Conservation (phyloP, 257 asterid species). For the Penstemon barbatus region DNA sequence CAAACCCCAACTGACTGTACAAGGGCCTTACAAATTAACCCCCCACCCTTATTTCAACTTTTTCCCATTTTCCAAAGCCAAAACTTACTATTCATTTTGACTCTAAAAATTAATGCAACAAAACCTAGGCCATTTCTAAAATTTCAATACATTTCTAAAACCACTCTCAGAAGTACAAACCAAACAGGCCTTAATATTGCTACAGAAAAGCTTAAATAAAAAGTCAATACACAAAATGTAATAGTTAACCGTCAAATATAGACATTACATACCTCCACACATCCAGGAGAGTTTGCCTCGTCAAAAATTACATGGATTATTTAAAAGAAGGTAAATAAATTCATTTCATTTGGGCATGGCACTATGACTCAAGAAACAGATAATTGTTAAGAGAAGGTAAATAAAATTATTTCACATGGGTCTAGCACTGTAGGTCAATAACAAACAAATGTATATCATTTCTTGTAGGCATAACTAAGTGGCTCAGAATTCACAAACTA, state of each 20-base stretch:
- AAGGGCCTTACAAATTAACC: too few relatives aligned
- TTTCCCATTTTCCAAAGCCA: too few relatives aligned
- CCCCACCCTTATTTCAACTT: too few relatives aligned
- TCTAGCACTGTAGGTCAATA: neutral
- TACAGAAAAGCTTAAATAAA: neutral
- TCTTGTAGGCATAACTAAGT: neutral
- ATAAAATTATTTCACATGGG: neutral
- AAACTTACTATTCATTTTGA: too few relatives aligned
- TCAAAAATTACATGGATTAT: constrained; percentile 11
- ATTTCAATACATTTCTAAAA: neutral
- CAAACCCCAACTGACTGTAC: too few relatives aligned
- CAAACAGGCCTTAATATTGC: neutral
- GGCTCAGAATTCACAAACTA: constrained; percentile 8
- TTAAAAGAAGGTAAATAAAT: too few relatives aligned
- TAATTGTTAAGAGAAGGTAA: neutral
- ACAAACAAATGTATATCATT: neutral
- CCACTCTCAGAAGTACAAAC: too few relatives aligned
- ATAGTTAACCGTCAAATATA: neutral
- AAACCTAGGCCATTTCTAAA: neutral
- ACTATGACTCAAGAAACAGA: neutral
- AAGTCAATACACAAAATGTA: neutral
- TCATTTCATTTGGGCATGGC: constrained; percentile 1
- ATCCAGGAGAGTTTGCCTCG: constrained; percentile 75
- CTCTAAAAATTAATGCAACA: too few relatives aligned
- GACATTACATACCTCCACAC: constrained; percentile 75